Evolutionary conservation across 768 basidiomycete species (phyloP), one percentile per base, ranked within the genome.

Genomic region (Russula earlei): DNA sequence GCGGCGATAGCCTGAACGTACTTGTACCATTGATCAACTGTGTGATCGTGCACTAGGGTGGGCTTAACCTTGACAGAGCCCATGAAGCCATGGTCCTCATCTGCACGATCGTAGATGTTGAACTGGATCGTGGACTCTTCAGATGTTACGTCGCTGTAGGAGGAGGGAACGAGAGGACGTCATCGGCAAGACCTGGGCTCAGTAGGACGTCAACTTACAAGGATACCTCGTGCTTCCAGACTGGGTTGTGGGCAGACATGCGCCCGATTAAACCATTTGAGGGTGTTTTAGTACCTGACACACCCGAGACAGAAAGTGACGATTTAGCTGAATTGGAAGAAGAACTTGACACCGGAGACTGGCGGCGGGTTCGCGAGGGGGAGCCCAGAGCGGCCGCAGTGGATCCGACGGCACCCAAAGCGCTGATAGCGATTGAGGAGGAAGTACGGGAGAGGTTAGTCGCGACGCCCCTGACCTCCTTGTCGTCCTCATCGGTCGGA

Each of bases 191-290:
- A 41, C 42, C 20, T 33, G 48, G 33, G 56, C 41, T 25, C 34
- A 38, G 37, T 34, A 52, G 55, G 58, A 49, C 57, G 37, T 40
- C n/a, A 8, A 79, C 94, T 71, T 71, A 97, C 95, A 99, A 99
- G 42, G 90, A 85, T 33, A 98, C 96, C 69, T 98, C 88, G 69
- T 98, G 95, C 73, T 99, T 99, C 96, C 96, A 99, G 20, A 94
- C 85, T 11, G 96, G 95, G 74, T 92, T 97, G 66, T 90, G 79
- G 54, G 89, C 78, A 19, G 83, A 84, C 36, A 81, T 69, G 49
- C 82, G 76, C 57, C 66, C 60, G 17, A 80, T 78, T 64, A 89
- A 85, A 41, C 68, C 61, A 46, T 62, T 47, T 14, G 68, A 67
- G 7, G 67, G 64, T 29, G 69, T 64, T 45, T 65, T 67, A 10